Evolutionary conservation across 2,329 filamentous ascomycete genomes (phyloP), one percentile per base, ranked within the genome.

Genomic region (Botrytis porri): DNA sequence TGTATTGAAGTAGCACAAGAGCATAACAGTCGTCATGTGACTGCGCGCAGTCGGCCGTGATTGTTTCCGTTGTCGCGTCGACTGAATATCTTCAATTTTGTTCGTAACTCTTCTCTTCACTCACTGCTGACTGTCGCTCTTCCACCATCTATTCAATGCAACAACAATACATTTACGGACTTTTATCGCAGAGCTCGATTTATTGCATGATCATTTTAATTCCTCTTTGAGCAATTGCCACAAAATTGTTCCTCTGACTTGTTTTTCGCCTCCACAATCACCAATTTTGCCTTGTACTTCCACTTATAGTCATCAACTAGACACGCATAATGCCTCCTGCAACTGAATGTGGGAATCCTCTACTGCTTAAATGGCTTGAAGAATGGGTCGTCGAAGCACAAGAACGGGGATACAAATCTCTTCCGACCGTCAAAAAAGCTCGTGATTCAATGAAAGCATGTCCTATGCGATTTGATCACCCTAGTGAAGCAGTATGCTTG

Each of bases 401-500:
- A 66, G 88, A 93, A 29, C 94, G 93, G 80, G 91, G 91, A 35
- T 95, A 94, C 81, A 92, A 88, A 76, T 67, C 62, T 41, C 70
- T 72, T 32, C 39, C 62, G 3, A 60, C 62, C 25, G 16, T 72
- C 7, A 66, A 57, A 25, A 89, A 91, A 77, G 93, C 93, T 1
- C 93, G 93, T 79, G 87, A 93, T 73, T 92, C 93, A 3, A 88
- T 96, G 81, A 93, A 90, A 81, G 88, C 88, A 20, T 95, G 92
- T 75, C 93, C 93, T 0, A 83, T 93, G 57, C 82, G 72, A n/a
- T 79, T 80, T 54, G 84, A 78, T 29, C 93, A 96, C 80, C 93
- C 93, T 3, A 89, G 90, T 9, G 88, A 94, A 82, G 88, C 93
- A 1, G 87, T 90, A 77, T 88, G 91, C 77, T 85, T 96, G n/a